Evolutionary conservation across 257 asterid species (phyloP).

Genomic region (Pogostemon cablin): DNA sequence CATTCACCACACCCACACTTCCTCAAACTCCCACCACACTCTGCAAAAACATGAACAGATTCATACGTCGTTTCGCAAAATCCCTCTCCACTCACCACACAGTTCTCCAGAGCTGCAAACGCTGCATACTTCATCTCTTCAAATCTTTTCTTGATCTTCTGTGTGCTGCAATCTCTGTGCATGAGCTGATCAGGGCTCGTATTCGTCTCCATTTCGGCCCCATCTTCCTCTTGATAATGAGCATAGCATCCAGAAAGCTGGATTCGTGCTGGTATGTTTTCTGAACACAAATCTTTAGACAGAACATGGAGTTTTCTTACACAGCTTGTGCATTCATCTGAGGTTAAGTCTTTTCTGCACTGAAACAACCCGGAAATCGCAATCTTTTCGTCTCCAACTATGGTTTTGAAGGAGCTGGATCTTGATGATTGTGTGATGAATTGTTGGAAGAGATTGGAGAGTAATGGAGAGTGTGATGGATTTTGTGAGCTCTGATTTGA

Average conservation of each 20-base stretch:
- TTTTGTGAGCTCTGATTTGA: slow-evolving; percentile 41
- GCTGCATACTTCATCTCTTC: slow-evolving; percentile 52
- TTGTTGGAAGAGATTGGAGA: slow-evolving; percentile 50
- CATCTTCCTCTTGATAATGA: slow-evolving; percentile 53
- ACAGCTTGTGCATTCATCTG: slow-evolving; percentile 53
- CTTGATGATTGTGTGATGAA: slow-evolving; percentile 44
- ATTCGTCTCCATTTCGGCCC: slow-evolving; percentile 12
- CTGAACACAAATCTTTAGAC: slow-evolving; percentile 44
- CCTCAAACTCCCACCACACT: slow-evolving; percentile 58
- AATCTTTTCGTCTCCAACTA: slow-evolving; percentile 39
- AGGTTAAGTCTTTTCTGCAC: slow-evolving; percentile 52
- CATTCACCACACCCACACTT: slow-evolving; percentile 67
- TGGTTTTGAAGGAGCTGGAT: slow-evolving; percentile 57
- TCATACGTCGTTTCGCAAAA: slow-evolving; percentile 53
- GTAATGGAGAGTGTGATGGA: slow-evolving; percentile 38
- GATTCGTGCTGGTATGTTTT: slow-evolving; percentile 50
- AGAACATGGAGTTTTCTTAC: slow-evolving; percentile 40
- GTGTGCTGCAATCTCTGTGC: slow-evolving; percentile 51
- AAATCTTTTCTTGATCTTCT: slow-evolving; percentile 36
- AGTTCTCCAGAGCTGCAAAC: slow-evolving; percentile 50
- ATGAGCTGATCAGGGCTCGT: slow-evolving; percentile 36
- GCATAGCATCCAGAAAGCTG: slow-evolving; percentile 69
- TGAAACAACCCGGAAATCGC: slow-evolving; percentile 63
- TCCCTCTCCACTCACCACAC: slow-evolving; percentile 46
- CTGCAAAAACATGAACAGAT: slow-evolving; percentile 42